Evolutionary conservation across 2,329 filamentous ascomycete species (phyloP), one percentile per base, ranked within the genome.

Genomic region (Karstenula rhodostoma): DNA sequence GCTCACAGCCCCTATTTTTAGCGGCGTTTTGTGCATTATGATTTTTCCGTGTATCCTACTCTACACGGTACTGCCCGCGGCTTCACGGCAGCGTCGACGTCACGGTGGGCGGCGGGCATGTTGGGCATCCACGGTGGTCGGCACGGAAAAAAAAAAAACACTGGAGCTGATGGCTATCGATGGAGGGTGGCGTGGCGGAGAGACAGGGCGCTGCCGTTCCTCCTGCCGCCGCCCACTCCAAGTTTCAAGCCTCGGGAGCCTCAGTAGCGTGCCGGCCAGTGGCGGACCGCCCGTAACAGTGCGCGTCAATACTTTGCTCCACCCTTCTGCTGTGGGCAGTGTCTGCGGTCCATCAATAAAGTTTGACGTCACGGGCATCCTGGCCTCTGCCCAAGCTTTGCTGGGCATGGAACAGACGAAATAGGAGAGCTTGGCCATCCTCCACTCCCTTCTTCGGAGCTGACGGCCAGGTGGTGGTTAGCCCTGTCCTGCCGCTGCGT

Each of bases 301-400:
- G 48, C 48, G 48, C 48, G 33, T 51, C 48, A 51, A 51, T 49
- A 49, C 48, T 37, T 37, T 17, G 46, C 32, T 37, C 33, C 48
- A 35, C 32, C 19, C 17, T 19, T 7, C 19, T 43, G 12, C 22
- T 10, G 2, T n/a, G 19, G 23, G 22, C 22, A 23, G 22, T 15
- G 1, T 13, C 2, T 37, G 12, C 25, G 42, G 32, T 15, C 23
- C 40, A 46, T 50, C 43, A 29, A 50, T 58, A 49, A 2, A 25
- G n/a, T n/a, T 51, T 52, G 56, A 57, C 48, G 56, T 57, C 56
- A 57, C 47, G 47, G 40, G 47, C 12, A 23, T 35, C 33, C 35
- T 19, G 33, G 35, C 32, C 29, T 12, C 19, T 17, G 43, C 19
- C 27, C 17, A 37, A 42, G 29, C 43, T 50, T 43, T 37, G 13